Conservation (phyloP, 768 basidiomycete species). For the Boletellus ananas region DNA sequence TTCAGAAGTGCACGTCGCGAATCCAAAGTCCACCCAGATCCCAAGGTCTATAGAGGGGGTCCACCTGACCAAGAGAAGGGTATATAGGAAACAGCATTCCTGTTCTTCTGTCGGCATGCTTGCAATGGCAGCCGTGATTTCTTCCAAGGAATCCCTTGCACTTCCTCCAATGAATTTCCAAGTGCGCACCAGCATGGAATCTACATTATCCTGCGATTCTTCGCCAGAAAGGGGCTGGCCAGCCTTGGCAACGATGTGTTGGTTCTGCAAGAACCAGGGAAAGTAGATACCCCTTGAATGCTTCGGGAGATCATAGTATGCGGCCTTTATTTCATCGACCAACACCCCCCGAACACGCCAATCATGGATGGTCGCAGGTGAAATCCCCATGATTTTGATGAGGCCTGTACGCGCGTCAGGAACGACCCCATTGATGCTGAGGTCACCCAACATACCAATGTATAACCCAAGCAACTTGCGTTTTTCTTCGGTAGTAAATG, state of each 20-base stretch:
- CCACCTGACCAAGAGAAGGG: not conserved
- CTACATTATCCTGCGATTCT: not conserved
- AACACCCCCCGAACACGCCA: slow-evolving; percentile 35
- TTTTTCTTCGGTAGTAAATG: slow-evolving; percentile 10
- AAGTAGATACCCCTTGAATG: slow-evolving; percentile 29
- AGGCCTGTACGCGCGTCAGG: slow-evolving; percentile 15
- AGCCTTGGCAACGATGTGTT: slow-evolving; percentile 26
- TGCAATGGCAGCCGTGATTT: not conserved
- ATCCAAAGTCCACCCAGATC: slow-evolving; percentile 18
- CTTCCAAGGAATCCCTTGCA: not conserved
- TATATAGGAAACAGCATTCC: slow-evolving; percentile 1
- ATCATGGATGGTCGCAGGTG: slow-evolving; percentile 27
- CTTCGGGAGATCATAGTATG: slow-evolving; percentile 24
- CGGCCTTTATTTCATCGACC: slow-evolving; percentile 31
- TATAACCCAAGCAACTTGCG: slow-evolving; percentile 32
- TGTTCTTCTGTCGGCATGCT: not conserved
- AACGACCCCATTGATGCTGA: not conserved
- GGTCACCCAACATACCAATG: slow-evolving; percentile 2
- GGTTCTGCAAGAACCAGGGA: slow-evolving; percentile 36
- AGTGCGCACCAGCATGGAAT: not conserved
- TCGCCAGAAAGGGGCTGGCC: not conserved
- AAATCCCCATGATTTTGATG: slow-evolving; percentile 15
- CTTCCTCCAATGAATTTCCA: slow-evolving; percentile 11
- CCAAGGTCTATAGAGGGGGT: not conserved
- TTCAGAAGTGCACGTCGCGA: slow-evolving; percentile 14